Evolutionary conservation across 768 basidiomycete species (phyloP).

Genomic region (Xerocomus spinulosus): DNA sequence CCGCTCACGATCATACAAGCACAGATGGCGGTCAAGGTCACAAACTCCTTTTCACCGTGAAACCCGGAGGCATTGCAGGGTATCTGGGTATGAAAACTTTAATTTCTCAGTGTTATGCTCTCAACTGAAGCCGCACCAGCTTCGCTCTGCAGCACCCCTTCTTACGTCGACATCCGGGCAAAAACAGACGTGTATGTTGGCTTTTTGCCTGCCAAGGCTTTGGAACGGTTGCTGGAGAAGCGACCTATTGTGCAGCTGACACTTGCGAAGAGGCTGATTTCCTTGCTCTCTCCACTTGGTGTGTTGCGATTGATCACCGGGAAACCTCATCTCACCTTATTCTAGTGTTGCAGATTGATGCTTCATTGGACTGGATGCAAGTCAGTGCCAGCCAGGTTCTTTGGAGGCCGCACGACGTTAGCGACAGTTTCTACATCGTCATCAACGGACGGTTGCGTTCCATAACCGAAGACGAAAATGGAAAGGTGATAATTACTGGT

Average conservation of each 20-base stretch:
- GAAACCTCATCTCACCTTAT: constrained; percentile 5
- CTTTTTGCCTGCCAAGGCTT: constrained; percentile 80
- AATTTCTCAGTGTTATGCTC: background rate
- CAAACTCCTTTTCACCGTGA: constrained; percentile 88
- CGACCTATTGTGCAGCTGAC: constrained; percentile 94
- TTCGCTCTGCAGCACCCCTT: constrained; percentile 85
- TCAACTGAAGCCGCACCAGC: constrained; percentile 40
- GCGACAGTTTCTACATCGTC: constrained; percentile 97
- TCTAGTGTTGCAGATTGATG: constrained; percentile 91
- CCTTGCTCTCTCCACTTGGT: constrained; percentile 90
- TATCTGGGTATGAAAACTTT: constrained; percentile 79
- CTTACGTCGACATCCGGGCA: constrained; percentile 94
- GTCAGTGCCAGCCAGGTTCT: constrained; percentile 92
- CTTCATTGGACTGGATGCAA: constrained; percentile 97
- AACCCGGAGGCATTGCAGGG: constrained; percentile 96
- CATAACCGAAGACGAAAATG: constrained; percentile 73
- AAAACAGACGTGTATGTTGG: constrained; percentile 99
- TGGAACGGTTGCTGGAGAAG: constrained; percentile 89
- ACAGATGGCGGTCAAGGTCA: constrained; percentile 33
- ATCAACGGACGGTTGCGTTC: constrained; percentile 94
- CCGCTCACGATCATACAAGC: constrained; percentile 30
- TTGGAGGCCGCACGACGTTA: constrained; percentile 85
- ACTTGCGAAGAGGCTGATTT: constrained; percentile 92
- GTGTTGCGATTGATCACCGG: constrained; percentile 14
- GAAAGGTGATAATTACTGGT: constrained; percentile 74